Conservation (phyloP, 306 rosid genomes). For the Medicago ruthenica region DNA sequence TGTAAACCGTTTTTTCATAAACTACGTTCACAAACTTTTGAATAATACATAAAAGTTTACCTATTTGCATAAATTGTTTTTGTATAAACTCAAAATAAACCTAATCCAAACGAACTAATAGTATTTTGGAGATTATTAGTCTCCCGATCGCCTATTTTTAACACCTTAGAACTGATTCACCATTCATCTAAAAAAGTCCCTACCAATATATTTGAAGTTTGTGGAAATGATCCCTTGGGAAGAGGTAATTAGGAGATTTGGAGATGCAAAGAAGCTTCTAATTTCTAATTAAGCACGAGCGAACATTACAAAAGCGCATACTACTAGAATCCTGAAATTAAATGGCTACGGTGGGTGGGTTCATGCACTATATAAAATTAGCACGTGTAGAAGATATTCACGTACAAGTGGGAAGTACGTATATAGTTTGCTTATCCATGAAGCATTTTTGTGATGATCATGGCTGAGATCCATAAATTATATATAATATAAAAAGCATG, state of each 20-base stretch:
- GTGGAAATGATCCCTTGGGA: not conserved
- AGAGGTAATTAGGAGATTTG: not conserved
- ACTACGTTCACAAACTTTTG: too few species aligned
- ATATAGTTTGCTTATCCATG: constrained; percentile 41
- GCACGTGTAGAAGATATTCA: constrained; percentile 33
- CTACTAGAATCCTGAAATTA: not conserved
- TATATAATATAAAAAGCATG: too few species aligned
- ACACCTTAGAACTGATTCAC: not conserved
- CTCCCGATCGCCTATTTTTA: too few species aligned
- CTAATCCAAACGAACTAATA: too few species aligned
- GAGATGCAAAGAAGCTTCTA: constrained; percentile 15
- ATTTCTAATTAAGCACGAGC: too few species aligned
- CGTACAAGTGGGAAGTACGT: constrained; percentile 42
- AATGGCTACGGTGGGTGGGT: not conserved
- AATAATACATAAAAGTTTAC: too few species aligned
- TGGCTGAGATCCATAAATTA: not conserved
- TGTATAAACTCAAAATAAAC: too few species aligned
- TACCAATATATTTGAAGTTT: not conserved
- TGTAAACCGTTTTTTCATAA: too few species aligned
- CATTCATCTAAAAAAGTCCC: not conserved
- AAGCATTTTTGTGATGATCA: constrained; percentile 31
- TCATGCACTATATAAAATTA: not conserved
- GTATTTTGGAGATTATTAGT: too few species aligned
- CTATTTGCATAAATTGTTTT: too few species aligned
- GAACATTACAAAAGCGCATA: not conserved